Conservation (phyloP, 495 filamentous ascomycete species). For the Aspergillus diversus region DNA sequence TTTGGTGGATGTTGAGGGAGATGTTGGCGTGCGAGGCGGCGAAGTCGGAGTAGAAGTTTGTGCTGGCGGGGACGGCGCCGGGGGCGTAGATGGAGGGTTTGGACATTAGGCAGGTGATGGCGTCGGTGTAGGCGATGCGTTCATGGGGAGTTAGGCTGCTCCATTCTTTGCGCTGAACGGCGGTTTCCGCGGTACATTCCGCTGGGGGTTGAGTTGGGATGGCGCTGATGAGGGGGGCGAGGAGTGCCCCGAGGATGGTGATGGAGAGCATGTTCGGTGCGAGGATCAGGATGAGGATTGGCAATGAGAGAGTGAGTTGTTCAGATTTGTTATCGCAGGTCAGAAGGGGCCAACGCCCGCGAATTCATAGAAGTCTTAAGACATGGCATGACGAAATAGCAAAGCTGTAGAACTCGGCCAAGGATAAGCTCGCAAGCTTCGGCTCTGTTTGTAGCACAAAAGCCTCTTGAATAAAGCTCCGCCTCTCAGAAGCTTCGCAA, state of each 20-base stretch:
- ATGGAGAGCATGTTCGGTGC: background rate
- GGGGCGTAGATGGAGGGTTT: background rate
- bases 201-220: background rate
- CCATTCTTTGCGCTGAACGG: background rate
- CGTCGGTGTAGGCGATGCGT: background rate
- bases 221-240: background rate
- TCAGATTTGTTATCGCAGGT: too few relatives aligned
- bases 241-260: background rate
- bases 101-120: background rate
- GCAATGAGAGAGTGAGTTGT: background rate
- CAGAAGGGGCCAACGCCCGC: background rate
- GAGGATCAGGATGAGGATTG: too few relatives aligned
- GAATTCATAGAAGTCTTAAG: background rate
- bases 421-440: background rate
- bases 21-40: conserved; percentile 48
- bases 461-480: background rate
- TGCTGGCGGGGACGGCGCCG: background rate
- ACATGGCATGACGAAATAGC: too few relatives aligned
- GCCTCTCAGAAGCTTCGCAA: background rate
- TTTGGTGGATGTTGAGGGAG: conserved; percentile 40
- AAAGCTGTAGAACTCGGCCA: background rate
- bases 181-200: too few relatives aligned
- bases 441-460: background rate
- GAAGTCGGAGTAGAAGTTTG: background rate
- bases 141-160: background rate